Conservation (phyloP, 2,329 filamentous ascomycete genomes). For the Exophiala alcalophila region DNA sequence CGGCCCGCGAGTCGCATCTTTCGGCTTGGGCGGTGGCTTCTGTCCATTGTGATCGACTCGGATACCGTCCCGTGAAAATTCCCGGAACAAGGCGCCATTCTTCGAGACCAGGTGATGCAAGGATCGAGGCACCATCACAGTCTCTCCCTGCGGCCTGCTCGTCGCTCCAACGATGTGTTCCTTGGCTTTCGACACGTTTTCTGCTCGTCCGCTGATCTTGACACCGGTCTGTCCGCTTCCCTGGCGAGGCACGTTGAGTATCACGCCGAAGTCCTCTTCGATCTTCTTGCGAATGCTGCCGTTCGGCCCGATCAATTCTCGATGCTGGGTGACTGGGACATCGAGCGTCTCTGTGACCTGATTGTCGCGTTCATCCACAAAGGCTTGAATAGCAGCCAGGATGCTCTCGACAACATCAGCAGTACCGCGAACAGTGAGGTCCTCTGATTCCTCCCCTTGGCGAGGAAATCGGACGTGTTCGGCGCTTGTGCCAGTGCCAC, state of each 20-base stretch:
- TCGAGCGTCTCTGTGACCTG: conserved; percentile 77
- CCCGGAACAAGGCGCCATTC: conserved; percentile 90
- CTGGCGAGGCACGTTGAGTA: conserved; percentile 87
- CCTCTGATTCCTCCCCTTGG: conserved; percentile 74
- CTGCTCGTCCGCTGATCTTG: conserved; percentile 76
- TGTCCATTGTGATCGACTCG: conserved; percentile 89
- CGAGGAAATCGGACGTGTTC: conserved; percentile 94
- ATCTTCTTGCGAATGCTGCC: conserved; percentile 82
- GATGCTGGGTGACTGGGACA: conserved; percentile 84
- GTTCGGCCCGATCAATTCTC: conserved; percentile 84
- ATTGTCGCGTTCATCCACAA: conserved; percentile 78
- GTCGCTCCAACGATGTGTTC: conserved; percentile 74
- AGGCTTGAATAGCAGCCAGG: conserved; percentile 72
- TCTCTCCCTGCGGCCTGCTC: conserved; percentile 85
- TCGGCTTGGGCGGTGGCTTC: conserved; percentile 67
- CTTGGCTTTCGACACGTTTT: conserved; percentile 80
- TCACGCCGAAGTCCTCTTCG: conserved; percentile 80
- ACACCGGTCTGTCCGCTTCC: conserved; percentile 79
- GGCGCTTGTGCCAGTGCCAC: conserved; percentile 82
- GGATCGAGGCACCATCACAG: conserved; percentile 74
- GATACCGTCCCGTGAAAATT: conserved; percentile 80
- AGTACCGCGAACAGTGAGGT: conserved; percentile 84
- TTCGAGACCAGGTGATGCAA: conserved; percentile 83
- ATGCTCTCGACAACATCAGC: conserved; percentile 85
- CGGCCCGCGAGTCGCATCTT: conserved; percentile 46